Base-by-base conservation (phyloP, 306 rosid genomes). In the Hippophae tibetana region DNA sequence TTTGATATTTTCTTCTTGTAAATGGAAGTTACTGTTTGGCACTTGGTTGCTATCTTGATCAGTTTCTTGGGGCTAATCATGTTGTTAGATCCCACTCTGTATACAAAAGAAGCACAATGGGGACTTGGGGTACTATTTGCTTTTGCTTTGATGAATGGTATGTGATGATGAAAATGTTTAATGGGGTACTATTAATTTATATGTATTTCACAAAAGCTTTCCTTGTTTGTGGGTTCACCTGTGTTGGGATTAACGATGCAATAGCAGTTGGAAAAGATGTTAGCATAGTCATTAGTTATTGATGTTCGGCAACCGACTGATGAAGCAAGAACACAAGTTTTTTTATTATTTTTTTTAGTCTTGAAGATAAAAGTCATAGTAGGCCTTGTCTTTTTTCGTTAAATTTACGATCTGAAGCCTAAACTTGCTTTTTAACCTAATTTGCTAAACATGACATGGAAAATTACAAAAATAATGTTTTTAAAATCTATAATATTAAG, bases 241-340 rank as follows among this genome's bases (percentile, higher is more conserved):
- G 9, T 60, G 54, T 60, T 60, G 44, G 54, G 18, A 12, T 12
- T 7, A 10, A 8, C 4, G 38, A 4, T 2, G 5, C 0, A 60
- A 27, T 23, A 7, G 54, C 54, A 60, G 10, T 44, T 44, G 53
- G 64, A 60, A 60, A 18, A 60, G 23, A 60, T 60, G 42, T 45
- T 45, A 13, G 6, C 42, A 10, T 10, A 10, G 54, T 27, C 44
- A 45, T 2, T n/a, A 13, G 11, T 57, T 41, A 40, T 13, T 42
- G 23, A 3, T 40, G 60, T 56, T 27, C 18, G 13, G 42, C 53
- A 60, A 60, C 54, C 18, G 8, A 60, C 50, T 7, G n/a, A 23
- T 58, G 50, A 58, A 58, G 41, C 13, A 13, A 50, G 50, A 43
- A 43, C n/a, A 43, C 11, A 13, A 42, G 14, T 42, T 42, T 43